These are phyloP conservation scores for Xylaria castorea DNA, from an alignment of 495 filamentous ascomycete species.

Conservation along the genomic window DNA sequence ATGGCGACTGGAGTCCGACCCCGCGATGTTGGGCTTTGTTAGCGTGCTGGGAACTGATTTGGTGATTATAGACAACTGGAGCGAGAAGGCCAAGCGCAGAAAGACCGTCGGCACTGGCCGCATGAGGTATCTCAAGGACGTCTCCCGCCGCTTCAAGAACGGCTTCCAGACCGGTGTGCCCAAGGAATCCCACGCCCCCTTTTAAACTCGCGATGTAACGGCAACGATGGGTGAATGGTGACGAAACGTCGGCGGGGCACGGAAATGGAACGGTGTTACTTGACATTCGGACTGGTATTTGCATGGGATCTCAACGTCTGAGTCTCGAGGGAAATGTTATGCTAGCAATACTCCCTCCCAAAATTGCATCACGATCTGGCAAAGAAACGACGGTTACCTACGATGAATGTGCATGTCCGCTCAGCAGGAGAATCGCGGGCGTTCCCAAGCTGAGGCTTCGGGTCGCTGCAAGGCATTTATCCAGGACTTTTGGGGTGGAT, in stretches of 20 bases:
- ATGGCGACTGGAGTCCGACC: slow-evolving; percentile 2
- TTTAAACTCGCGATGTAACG: slow-evolving; percentile 36
- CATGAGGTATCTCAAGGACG: slow-evolving; percentile 87
- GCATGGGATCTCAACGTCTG: slow-evolving; percentile 35
- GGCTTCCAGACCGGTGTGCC: slow-evolving; percentile 91
- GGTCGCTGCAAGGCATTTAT: slow-evolving; percentile 13
- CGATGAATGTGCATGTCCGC: slow-evolving; percentile 27
- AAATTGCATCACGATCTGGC: slow-evolving; percentile 44
- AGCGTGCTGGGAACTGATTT: slow-evolving; percentile 28
- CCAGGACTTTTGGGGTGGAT: background rate
- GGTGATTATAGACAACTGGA: slow-evolving; percentile 84
- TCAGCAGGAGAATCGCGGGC: slow-evolving; percentile 1
- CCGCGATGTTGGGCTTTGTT: slow-evolving; percentile 31
- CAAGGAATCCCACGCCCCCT: slow-evolving; percentile 79
- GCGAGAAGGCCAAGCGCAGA: slow-evolving; percentile 99
- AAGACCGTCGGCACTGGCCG: slow-evolving; percentile 97
- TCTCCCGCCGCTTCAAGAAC: slow-evolving; percentile 92
- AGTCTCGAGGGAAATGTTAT: slow-evolving; percentile 37
- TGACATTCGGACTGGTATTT: slow-evolving; percentile 46
- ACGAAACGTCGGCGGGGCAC: slow-evolving; percentile 36
- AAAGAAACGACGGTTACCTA: slow-evolving; percentile 29
- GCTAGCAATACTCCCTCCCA: slow-evolving; percentile 39
- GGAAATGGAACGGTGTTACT: slow-evolving; percentile 44
- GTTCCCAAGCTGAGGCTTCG: background rate
- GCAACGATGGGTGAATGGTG: slow-evolving; percentile 35